phyloP scores from a whole-genome alignment of 768 basidiomycete genomes.

The Hericium alpestre region DNA sequence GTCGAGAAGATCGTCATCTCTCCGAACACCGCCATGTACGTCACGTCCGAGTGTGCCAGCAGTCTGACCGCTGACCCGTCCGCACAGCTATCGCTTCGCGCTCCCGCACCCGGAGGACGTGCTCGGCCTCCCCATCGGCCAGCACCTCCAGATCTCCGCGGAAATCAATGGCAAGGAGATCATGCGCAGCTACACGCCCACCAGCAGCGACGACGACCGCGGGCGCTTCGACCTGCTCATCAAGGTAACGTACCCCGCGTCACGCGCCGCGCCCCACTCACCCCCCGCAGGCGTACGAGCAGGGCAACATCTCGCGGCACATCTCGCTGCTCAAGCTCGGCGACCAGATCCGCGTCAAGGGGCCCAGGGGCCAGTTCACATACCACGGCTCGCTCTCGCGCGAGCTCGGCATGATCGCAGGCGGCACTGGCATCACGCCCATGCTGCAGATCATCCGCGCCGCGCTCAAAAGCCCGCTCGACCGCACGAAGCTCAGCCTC shows the following conservation, averaged over 20 bases:
- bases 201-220: conserved; percentile 83
- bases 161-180: conserved; percentile 88
- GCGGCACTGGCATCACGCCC: conserved; percentile 96
- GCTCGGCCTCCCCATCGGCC: conserved; percentile 91
- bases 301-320: conserved; percentile 91
- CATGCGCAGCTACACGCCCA: conserved; percentile 90
- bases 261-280: neutral
- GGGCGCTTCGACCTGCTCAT: conserved; percentile 95
- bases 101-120: conserved; percentile 64
- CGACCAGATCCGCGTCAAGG: conserved; percentile 83
- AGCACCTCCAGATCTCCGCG: conserved; percentile 89
- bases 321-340: conserved; percentile 76
- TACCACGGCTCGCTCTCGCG: conserved; percentile 65
- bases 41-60: neutral
- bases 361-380: conserved; percentile 91
- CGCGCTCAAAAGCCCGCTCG: conserved; percentile 79
- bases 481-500: conserved; percentile 72
- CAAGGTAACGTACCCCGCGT: conserved; percentile 48
- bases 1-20: conserved; percentile 75
- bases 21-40: conserved; percentile 91
- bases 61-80: neutral
- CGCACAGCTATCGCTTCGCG: conserved; percentile 78
- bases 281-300: conserved; percentile 71
- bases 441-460: conserved; percentile 98
- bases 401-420: conserved; percentile 93